Percentiles rank a stretch among this genome's conserved stretches.
phyloP scores from a whole-genome alignment of 805 yeast genomes.

The Tetrapisispora pingtungensis region DNA sequence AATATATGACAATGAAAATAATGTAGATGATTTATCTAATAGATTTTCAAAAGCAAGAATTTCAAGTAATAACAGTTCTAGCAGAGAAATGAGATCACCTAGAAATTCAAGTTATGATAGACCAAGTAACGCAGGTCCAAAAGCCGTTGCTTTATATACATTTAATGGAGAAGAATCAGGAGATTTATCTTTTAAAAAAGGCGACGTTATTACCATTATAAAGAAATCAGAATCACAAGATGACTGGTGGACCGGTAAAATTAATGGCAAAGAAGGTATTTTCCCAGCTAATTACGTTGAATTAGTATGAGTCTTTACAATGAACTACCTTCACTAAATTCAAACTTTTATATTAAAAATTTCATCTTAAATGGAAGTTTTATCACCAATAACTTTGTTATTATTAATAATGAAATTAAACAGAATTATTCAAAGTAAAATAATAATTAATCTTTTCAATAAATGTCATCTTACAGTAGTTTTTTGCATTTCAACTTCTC shows the following conservation, averaged over 20 bases:
- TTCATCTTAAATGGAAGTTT: background rate
- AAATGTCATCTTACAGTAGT: background rate
- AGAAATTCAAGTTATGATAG: background rate
- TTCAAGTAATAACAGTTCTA: conserved; percentile 26
- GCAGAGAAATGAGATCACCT: background rate
- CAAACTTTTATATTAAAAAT: too few species aligned
- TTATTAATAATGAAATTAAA: too few species aligned
- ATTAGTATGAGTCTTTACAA: conserved; percentile 30
- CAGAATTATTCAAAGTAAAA: background rate
- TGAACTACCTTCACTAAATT: too few species aligned
- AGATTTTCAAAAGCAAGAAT: conserved; percentile 29
- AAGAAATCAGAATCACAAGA: conserved; percentile 82
- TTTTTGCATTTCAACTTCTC: background rate
- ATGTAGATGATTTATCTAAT: conserved; percentile 36
- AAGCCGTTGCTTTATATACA: conserved; percentile 82
- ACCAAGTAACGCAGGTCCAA: conserved; percentile 30
- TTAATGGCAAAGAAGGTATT: conserved; percentile 78
- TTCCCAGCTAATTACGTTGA: conserved; percentile 99
- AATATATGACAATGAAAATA: conserved; percentile 55
- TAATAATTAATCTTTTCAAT: background rate
- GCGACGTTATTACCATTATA: conserved; percentile 81
- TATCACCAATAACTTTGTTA: background rate
- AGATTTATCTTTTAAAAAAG: conserved; percentile 85
- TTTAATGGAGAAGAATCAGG: conserved; percentile 91
- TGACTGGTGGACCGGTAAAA: conserved; percentile 98